phyloP scores from a whole-genome alignment of 2,329 filamentous ascomycete genomes.

The Cercospora nicotianae region DNA sequence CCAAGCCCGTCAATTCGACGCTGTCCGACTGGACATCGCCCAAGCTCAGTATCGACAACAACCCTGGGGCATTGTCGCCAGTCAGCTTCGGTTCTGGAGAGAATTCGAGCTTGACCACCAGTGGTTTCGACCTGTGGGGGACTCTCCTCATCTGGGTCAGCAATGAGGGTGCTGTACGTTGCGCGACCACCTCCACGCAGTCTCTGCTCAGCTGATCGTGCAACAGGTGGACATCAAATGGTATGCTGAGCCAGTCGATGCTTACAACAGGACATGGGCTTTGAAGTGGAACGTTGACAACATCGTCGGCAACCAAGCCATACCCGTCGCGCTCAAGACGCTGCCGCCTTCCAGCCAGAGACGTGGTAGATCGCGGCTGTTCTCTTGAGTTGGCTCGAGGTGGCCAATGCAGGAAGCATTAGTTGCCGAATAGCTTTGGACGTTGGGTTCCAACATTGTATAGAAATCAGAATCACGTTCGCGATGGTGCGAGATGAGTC shows the following conservation, averaged over 20 bases:
- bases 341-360: not conserved
- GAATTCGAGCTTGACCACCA: conserved; percentile 22
- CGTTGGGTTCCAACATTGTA: not conserved
- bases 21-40: conserved; percentile 24
- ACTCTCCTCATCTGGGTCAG: conserved; percentile 23
- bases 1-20: conserved; percentile 16
- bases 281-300: conserved; percentile 29
- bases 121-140: conserved; percentile 25
- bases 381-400: not conserved
- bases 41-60: conserved; percentile 22
- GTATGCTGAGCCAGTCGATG: conserved; percentile 22
- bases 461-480: not conserved
- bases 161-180: conserved; percentile 13
- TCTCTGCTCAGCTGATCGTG: not conserved
- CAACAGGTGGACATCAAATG: conserved; percentile 19
- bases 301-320: conserved; percentile 11
- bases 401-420: not conserved
- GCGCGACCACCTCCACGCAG: not conserved
- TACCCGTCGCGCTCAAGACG: conserved; percentile 25
- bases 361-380: not conserved
- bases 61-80: conserved; percentile 17
- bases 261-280: conserved; percentile 14
- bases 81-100: conserved; percentile 20
- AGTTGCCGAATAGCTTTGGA: not conserved
- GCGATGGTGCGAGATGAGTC: not conserved